phyloP scores from a whole-genome alignment of 768 basidiomycete genomes.

The Gautieria morchelliformis region DNA sequence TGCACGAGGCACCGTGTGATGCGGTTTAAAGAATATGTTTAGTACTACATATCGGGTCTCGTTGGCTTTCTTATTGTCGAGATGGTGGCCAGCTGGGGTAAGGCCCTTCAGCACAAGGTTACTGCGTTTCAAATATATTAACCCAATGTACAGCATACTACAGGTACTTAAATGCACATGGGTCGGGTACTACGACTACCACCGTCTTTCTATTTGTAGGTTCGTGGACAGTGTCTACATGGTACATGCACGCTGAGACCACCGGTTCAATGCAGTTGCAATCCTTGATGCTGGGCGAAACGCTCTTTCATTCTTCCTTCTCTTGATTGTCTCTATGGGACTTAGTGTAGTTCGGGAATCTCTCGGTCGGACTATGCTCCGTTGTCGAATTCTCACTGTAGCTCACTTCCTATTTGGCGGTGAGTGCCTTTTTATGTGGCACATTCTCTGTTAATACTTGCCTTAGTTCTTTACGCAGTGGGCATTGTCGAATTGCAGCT shows the following conservation, averaged over 20 bases:
- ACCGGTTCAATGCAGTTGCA: slow-evolving; percentile 53
- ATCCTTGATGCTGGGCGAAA: slow-evolving; percentile 92
- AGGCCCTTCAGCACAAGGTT: slow-evolving; percentile 14
- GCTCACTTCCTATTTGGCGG: slow-evolving; percentile 93
- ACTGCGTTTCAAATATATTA: neutral
- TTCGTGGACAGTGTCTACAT: slow-evolving; percentile 24
- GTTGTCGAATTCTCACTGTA: slow-evolving; percentile 68
- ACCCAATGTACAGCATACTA: slow-evolving; percentile 59
- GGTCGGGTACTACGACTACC: slow-evolving; percentile 51
- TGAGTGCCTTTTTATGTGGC: slow-evolving; percentile 30
- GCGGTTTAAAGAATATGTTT: neutral
- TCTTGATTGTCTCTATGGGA: slow-evolving; percentile 87
- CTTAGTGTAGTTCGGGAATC: slow-evolving; percentile 87
- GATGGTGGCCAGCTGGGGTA: slow-evolving; percentile 88
- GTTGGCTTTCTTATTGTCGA: slow-evolving; percentile 83
- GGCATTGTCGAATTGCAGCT: slow-evolving; percentile 91
- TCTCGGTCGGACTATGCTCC: slow-evolving; percentile 75
- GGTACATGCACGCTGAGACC: neutral
- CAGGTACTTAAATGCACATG: slow-evolving; percentile 86
- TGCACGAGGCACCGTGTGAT: neutral
- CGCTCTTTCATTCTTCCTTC: slow-evolving; percentile 89
- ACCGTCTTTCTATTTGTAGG: slow-evolving; percentile 91
- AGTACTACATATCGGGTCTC: slow-evolving; percentile 90
- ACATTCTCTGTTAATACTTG: neutral
- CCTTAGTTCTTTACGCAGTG: slow-evolving; percentile 77